Conservation (phyloP, 169 alveolate genomes). For the Amoebophrya sp. region DNA sequence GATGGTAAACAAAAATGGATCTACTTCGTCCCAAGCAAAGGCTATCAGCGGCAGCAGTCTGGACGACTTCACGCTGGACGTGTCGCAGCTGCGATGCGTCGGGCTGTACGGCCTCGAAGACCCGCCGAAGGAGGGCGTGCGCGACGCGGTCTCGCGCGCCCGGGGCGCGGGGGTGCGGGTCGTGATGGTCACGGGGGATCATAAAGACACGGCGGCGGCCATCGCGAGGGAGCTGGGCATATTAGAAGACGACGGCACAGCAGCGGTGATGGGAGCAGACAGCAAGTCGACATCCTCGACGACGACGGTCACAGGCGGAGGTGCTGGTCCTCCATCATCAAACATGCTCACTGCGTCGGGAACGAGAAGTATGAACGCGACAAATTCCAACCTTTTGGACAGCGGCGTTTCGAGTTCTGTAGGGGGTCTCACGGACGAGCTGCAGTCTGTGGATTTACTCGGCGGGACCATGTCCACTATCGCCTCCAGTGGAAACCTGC, state of each 20-base stretch:
- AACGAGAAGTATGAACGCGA: neutral
- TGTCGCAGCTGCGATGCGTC: constrained; percentile 32
- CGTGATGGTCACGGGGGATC: constrained; percentile 97
- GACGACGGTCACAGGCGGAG: neutral
- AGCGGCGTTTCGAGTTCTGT: neutral
- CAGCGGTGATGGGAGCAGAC: neutral
- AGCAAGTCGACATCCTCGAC: neutral
- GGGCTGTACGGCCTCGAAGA: constrained; percentile 84
- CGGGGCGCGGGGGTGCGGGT: constrained; percentile 93
- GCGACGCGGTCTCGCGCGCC: constrained; percentile 87
- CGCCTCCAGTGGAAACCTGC: neutral
- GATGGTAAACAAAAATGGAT: neutral
- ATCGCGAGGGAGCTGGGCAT: constrained; percentile 81
- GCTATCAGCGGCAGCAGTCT: neutral
- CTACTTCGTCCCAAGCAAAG: neutral
- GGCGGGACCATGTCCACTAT: neutral
- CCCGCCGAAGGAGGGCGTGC: constrained; percentile 93
- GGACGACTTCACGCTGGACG: neutral
- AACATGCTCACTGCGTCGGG: neutral
- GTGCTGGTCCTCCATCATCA: too few relatives aligned
- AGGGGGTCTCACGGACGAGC: neutral
- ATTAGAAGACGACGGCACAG: constrained; percentile 12
- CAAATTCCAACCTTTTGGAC: neutral
- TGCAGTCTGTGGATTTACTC: neutral
- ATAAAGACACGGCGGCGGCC: constrained; percentile 90